Evolutionary conservation across 2,329 filamentous ascomycete species (phyloP).

Genomic region (Penicillium nordicum): DNA sequence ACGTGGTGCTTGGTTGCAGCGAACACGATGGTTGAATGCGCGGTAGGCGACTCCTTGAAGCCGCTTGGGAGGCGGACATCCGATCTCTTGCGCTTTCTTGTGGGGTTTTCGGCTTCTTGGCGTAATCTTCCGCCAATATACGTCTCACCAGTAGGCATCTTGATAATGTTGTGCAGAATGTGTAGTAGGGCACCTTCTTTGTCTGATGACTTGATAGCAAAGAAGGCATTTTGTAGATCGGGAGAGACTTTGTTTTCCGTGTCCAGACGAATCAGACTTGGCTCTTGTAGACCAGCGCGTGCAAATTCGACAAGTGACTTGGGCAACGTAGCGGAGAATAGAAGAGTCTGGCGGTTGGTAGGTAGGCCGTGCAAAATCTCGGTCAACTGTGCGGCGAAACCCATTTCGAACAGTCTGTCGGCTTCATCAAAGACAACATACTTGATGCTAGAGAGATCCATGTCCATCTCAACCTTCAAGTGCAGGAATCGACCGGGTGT

Average conservation of each 20-base stretch:
- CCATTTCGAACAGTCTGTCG: conserved; percentile 97
- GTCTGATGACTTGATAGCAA: conserved; percentile 85
- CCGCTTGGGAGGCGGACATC: conserved; percentile 51
- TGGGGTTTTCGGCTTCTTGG: conserved; percentile 47
- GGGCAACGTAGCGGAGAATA: conserved; percentile 93
- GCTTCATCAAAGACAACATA: conserved; percentile 99
- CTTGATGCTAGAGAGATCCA: conserved; percentile 84
- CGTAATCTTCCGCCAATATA: conserved; percentile 47
- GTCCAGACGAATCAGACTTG: conserved; percentile 83
- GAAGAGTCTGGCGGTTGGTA: conserved; percentile 75
- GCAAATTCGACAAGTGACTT: conserved; percentile 96
- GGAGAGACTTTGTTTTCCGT: conserved; percentile 95
- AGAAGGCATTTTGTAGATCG: conserved; percentile 92
- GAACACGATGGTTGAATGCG: conserved; percentile 93
- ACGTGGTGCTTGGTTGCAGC: conserved; percentile 96
- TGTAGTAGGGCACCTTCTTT: conserved; percentile 91
- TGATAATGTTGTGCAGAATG: conserved; percentile 85
- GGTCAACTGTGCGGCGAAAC: conserved; percentile 86
- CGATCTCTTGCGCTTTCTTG: conserved; percentile 48
- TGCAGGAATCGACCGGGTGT: conserved; percentile 95
- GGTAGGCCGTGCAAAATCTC: conserved; percentile 92
- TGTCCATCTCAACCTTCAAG: conserved; percentile 91
- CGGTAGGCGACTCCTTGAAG: conserved; percentile 68
- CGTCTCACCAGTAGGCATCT: conserved; percentile 72
- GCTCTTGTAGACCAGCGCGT: conserved; percentile 86